Evolutionary conservation across 495 filamentous ascomycete genomes (phyloP), one percentile per base, ranked within the genome.

Genomic region (Tuber microsphaerosporum): DNA sequence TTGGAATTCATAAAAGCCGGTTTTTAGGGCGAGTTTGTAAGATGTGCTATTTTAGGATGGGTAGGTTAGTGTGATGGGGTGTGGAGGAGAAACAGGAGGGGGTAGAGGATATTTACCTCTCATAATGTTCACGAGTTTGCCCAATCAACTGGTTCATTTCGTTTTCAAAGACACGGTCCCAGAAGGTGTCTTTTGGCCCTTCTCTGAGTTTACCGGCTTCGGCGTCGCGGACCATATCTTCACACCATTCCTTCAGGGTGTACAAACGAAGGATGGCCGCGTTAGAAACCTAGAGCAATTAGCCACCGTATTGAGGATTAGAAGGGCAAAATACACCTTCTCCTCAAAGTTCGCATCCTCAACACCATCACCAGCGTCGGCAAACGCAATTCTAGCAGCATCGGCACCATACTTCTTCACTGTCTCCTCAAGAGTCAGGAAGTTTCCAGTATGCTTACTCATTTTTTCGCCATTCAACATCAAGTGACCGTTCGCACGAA

Each of bases 271-370:
- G 22, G 37, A 37, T 48, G 26, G 17, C 43, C 9, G 69, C 22
- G 12, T 34, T 56, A 20, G 41, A 41, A 51, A 56, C 69, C 17
- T n/a, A n/a, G 45, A 16, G 73, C 6, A 56, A 76, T 75, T 74
- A 69, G 56, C 26, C 56, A 81, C 44, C 97, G 88, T 79, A 93
- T 88, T 75, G 98, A 87, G 80, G 97, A 95, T 80, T 90, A 94
- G 82, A 90, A 92, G 84, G 97, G 93, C 61, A 34, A 34, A 34
- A 65, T 94, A 94, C 42, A 97, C 94, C 77, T 90, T 88, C 86
- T 99, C 95, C 79, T 97, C 95, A 80, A 99, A 97, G 86, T 99
- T 99, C 74, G 95, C 94, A 85, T 99, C 95, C 75, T 93, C 90
- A 74, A 97, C 92, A 73, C 92, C 92, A 84, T 99, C 95, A 80